Evolutionary conservation across 352 stramenopile species (phyloP).

Genomic region (Globisporangium rhizosaccharum): DNA sequence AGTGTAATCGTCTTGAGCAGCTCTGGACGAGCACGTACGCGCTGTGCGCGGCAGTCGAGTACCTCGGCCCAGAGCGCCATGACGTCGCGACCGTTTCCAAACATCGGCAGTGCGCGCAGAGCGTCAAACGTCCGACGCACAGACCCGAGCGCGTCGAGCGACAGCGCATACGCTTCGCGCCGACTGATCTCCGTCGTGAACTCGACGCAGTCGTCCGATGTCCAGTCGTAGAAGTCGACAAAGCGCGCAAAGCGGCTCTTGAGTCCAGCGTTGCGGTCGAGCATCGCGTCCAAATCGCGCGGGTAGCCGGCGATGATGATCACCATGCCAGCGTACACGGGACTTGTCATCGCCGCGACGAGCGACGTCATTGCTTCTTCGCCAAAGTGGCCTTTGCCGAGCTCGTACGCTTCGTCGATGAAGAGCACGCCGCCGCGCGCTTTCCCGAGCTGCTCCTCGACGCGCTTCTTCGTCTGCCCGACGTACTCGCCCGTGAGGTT

Average conservation of each 20-base stretch:
- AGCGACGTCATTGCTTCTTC: constrained; percentile 89
- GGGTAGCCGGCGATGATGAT: constrained; percentile 90
- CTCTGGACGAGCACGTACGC: constrained; percentile 36
- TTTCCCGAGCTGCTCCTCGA: constrained; percentile 81
- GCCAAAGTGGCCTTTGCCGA: constrained; percentile 75
- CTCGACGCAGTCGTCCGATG: constrained; percentile 67
- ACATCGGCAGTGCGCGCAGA: constrained; percentile 46
- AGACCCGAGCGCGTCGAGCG: constrained; percentile 14
- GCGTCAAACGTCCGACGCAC: constrained; percentile 31
- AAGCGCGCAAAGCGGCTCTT: constrained; percentile 89
- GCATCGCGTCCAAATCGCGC: constrained; percentile 86
- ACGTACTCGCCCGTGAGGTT: constrained; percentile 87
- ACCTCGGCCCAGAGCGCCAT: constrained; percentile 59
- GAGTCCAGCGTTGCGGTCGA: constrained; percentile 84
- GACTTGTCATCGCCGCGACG: constrained; percentile 86
- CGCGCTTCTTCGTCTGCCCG: constrained; percentile 88
- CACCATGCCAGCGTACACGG: constrained; percentile 78
- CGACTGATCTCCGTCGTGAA: constrained; percentile 47
- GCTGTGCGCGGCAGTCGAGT: constrained; percentile 56
- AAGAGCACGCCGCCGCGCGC: constrained; percentile 91
- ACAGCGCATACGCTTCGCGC: constrained; percentile 37
- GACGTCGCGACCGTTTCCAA: constrained; percentile 74
- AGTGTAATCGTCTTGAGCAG: constrained; percentile 42
- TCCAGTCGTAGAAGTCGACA: constrained; percentile 88
- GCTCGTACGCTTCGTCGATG: constrained; percentile 90